phyloP scores from a whole-genome alignment of 2,329 filamentous ascomycete genomes.

The Thelonectria discophora region DNA sequence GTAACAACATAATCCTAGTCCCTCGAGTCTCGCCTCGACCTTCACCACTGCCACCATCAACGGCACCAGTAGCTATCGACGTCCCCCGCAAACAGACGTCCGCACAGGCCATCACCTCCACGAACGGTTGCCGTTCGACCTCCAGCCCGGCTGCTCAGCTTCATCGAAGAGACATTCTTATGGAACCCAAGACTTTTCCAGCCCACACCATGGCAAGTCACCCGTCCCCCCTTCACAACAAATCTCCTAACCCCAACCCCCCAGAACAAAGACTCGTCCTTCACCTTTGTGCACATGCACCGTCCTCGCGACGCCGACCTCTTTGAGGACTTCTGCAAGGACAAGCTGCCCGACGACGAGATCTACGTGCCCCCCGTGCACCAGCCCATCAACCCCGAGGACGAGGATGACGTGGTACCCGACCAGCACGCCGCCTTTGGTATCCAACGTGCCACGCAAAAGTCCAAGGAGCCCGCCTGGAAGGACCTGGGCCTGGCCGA shows the following conservation, averaged over 20 bases:
- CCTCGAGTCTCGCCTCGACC: no score
- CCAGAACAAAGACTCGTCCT: slow-evolving; percentile 77
- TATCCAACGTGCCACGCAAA: slow-evolving; percentile 82
- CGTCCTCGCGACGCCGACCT: slow-evolving; percentile 77
- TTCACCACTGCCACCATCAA: no score
- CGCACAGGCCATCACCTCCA: no score
- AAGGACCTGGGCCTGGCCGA: slow-evolving; percentile 78
- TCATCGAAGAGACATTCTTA: no score
- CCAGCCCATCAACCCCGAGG: slow-evolving; percentile 85
- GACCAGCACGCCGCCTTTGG: slow-evolving; percentile 90
- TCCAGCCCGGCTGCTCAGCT: no score
- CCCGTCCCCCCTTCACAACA: background rate
- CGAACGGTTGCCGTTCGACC: no score
- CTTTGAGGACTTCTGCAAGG: slow-evolving; percentile 79
- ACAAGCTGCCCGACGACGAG: slow-evolving; percentile 77
- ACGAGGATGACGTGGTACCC: slow-evolving; percentile 88
- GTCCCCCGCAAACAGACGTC: no score
- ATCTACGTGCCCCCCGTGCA: slow-evolving; percentile 83
- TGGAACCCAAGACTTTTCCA: no score
- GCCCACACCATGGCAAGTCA: background rate
- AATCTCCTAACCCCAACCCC: background rate
- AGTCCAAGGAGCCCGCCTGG: slow-evolving; percentile 76
- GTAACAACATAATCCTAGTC: no score
- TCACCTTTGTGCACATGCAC: slow-evolving; percentile 81
- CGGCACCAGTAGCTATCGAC: no score